Evolutionary conservation across 2,329 filamentous ascomycete species (phyloP).

Genomic region (Eutypa lata): DNA sequence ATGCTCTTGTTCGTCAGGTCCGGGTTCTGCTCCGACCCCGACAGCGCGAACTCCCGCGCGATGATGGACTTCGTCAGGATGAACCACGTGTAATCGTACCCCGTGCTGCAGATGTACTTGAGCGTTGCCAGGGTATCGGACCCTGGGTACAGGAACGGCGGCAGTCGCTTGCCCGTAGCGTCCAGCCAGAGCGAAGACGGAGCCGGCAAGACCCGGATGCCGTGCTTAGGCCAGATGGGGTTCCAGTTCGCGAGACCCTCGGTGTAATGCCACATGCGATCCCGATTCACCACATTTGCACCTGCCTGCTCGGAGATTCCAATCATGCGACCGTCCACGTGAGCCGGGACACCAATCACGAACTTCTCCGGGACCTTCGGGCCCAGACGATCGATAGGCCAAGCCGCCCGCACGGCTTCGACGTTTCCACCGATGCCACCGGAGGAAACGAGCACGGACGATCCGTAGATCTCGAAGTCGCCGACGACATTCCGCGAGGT

Average conservation of each 20-base stretch:
- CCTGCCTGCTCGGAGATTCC: conserved; percentile 51
- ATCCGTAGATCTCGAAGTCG: conserved; percentile 51
- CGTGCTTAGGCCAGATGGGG: conserved; percentile 59
- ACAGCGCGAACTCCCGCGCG: conserved; percentile 59
- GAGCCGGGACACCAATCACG: conserved; percentile 58
- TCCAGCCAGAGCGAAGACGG: conserved; percentile 63
- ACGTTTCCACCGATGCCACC: conserved; percentile 61
- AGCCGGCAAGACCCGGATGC: conserved; percentile 58
- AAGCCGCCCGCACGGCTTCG: conserved; percentile 55
- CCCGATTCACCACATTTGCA: conserved; percentile 55
- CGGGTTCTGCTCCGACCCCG: conserved; percentile 62
- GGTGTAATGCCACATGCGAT: conserved; percentile 66
- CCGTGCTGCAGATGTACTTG: conserved; percentile 57
- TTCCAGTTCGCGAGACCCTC: conserved; percentile 62
- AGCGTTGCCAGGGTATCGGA: conserved; percentile 56
- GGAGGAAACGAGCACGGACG: conserved; percentile 52
- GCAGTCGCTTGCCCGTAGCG: conserved; percentile 55
- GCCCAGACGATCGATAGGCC: conserved; percentile 56
- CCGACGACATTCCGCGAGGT: conserved; percentile 46
- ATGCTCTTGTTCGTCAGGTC: conserved; percentile 57
- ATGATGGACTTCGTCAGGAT: conserved; percentile 57
- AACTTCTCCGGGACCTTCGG: conserved; percentile 53
- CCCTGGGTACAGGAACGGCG: conserved; percentile 54
- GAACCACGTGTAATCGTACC: conserved; percentile 64
- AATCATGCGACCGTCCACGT: conserved; percentile 64